A percentile compares a stretch with the other conserved stretches of the same genome.
These are phyloP conservation scores for Bruguiera sexangula DNA, from an alignment of 345 rosid genomes.

Conservation along the genomic window DNA sequence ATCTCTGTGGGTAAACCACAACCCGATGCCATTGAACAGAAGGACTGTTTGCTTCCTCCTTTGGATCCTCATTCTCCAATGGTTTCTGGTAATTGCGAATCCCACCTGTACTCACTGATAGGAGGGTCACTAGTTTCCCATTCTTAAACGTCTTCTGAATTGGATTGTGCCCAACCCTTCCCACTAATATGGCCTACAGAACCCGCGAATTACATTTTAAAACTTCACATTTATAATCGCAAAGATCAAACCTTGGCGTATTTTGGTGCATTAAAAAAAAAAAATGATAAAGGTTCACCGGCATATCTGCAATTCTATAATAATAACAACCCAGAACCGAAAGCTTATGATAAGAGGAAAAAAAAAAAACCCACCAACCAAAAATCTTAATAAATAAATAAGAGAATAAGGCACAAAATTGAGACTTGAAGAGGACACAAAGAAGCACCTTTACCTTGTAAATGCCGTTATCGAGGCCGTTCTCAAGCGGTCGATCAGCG, in stretches of 20 bases:
- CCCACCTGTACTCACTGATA: constrained; percentile 86
- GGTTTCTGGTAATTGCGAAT: constrained; percentile 75
- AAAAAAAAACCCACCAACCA: neutral
- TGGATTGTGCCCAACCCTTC: constrained; percentile 81
- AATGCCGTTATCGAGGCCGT: constrained; percentile 73
- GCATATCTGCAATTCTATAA: no score
- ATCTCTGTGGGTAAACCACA: constrained; percentile 52
- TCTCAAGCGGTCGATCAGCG: constrained; percentile 58
- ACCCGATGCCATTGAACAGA: constrained; percentile 95
- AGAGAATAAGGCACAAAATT: no score
- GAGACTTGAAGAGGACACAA: neutral
- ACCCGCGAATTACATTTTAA: neutral
- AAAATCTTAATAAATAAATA: neutral
- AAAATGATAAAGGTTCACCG: no score
- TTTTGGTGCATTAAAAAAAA: no score
- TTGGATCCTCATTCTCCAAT: constrained; percentile 63
- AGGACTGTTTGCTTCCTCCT: constrained; percentile 60
- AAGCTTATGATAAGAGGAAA: no score
- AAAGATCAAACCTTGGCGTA: no score
- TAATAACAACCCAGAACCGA: no score
- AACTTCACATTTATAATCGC: neutral
- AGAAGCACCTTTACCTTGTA: constrained; percentile 76
- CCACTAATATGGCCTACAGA: constrained; percentile 82
- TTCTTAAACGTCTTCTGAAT: constrained; percentile 68
- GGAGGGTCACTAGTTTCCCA: constrained; percentile 55